These are phyloP conservation scores for Pisolithus tinctorius DNA, from an alignment of 768 basidiomycete genomes.

Conservation along the genomic window DNA sequence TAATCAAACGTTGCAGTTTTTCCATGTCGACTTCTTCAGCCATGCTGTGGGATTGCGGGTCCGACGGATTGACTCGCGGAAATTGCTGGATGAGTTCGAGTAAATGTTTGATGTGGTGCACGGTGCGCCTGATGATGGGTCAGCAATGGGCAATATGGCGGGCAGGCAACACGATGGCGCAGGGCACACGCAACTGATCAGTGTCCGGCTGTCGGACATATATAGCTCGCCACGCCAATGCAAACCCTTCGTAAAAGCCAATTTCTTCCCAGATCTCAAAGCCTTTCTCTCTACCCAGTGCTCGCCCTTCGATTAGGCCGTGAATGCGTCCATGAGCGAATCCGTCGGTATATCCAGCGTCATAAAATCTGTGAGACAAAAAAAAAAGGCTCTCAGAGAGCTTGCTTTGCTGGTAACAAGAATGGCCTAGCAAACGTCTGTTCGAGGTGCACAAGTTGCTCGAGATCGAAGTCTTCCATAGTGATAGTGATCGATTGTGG, in stretches of 20 bases:
- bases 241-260: slow-evolving; percentile 87
- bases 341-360: slow-evolving; percentile 70
- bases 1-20: slow-evolving; percentile 74
- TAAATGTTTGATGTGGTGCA: slow-evolving; percentile 61
- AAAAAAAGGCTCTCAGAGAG: slow-evolving; percentile 3
- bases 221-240: slow-evolving; percentile 59
- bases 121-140: slow-evolving; percentile 38
- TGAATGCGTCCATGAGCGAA: slow-evolving; percentile 82
- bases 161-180: background rate
- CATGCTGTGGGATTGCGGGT: slow-evolving; percentile 24
- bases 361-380: slow-evolving; percentile 58
- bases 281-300: slow-evolving; percentile 82
- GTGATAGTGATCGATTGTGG: background rate
- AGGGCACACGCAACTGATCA: slow-evolving; percentile 40
- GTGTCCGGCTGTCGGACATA: slow-evolving; percentile 32
- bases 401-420: background rate
- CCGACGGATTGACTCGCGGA: slow-evolving; percentile 68
- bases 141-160: background rate
- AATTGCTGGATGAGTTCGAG: slow-evolving; percentile 69
- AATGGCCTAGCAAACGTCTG: slow-evolving; percentile 41
- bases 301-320: slow-evolving; percentile 85
- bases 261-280: slow-evolving; percentile 98
- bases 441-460: slow-evolving; percentile 54
- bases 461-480: slow-evolving; percentile 43
- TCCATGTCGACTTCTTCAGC: slow-evolving; percentile 57